Evolutionary conservation across 352 stramenopile genomes (phyloP).

Genomic region (Globisporangium viniferum): DNA sequence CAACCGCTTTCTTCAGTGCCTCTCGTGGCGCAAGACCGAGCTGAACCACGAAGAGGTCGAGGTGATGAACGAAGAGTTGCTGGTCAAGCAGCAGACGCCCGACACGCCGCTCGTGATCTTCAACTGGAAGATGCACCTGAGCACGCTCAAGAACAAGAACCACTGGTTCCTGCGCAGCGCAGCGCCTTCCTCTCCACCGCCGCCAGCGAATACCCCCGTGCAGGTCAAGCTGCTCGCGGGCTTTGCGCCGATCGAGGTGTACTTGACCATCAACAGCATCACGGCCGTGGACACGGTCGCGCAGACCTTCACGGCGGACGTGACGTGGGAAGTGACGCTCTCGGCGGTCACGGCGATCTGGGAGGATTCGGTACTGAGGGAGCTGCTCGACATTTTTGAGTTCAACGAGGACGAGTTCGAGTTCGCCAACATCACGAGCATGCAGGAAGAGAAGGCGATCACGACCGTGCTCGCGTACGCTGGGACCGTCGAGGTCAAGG

Average conservation of each 20-base stretch:
- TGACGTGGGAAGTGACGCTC: conserved; percentile 45
- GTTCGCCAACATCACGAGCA: conserved; percentile 40
- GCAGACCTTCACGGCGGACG: conserved; percentile 45
- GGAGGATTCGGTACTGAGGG: conserved; percentile 36
- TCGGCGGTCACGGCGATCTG: conserved; percentile 36
- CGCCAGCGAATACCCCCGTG: conserved; percentile 5
- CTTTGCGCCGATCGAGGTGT: conserved; percentile 30
- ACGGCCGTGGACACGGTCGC: conserved; percentile 40
- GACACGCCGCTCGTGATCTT: conserved; percentile 32
- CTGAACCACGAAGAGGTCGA: conserved; percentile 39
- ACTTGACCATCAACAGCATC: conserved; percentile 38
- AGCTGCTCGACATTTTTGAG: conserved; percentile 39
- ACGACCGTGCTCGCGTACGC: conserved; percentile 28
- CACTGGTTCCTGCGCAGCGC: conserved; percentile 48
- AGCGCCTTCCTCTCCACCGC: neutral
- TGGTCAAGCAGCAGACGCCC: conserved; percentile 23
- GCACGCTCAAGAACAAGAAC: conserved; percentile 29
- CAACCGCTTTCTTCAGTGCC: conserved; percentile 32
- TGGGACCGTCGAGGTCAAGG: conserved; percentile 23
- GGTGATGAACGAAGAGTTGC: conserved; percentile 17
- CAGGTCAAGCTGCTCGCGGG: conserved; percentile 30
- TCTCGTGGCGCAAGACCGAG: conserved; percentile 54
- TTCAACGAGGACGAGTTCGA: conserved; percentile 41
- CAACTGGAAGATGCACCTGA: conserved; percentile 57
- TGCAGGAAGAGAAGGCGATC: conserved; percentile 32